phyloP scores from a whole-genome alignment of 345 rosid species.

The Camelina laxa region DNA sequence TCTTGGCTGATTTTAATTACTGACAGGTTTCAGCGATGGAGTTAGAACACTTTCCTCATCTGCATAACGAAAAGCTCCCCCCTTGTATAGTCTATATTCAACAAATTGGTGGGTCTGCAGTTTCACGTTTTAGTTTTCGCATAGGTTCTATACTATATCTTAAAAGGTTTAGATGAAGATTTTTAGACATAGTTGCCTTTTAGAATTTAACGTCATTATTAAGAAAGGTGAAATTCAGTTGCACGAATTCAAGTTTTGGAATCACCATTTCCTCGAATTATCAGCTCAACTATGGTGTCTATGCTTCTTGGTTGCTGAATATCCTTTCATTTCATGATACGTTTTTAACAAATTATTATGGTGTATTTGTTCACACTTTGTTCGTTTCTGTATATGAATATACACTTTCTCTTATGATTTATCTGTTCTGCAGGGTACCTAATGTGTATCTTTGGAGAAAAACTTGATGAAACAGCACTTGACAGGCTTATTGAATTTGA shows the following conservation, averaged over 20 bases:
- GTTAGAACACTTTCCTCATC: conserved; percentile 68
- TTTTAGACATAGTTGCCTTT: conserved; percentile 9
- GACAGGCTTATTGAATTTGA: conserved; percentile 65
- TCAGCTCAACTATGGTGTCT: conserved; percentile 30
- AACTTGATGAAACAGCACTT: conserved; percentile 62
- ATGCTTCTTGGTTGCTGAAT: conserved; percentile 33
- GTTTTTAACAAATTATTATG: conserved; percentile 7
- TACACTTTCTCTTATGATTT: conserved; percentile 7
- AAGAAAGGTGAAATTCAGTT: conserved; percentile 17
- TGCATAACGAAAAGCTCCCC: conserved; percentile 53
- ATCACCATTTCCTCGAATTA: conserved; percentile 16
- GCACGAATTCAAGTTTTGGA: conserved; percentile 2
- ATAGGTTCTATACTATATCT: neutral
- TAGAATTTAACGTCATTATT: neutral
- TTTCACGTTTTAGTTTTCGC: conserved; percentile 21
- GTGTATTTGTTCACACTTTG: conserved; percentile 10
- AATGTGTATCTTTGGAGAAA: conserved; percentile 81
- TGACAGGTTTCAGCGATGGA: conserved; percentile 78
- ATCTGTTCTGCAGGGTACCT: conserved; percentile 66
- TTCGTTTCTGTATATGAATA: conserved; percentile 19
- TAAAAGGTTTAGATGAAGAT: neutral
- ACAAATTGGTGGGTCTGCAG: conserved; percentile 75
- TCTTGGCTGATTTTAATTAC: conserved; percentile 32
- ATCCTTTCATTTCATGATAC: conserved; percentile 21
- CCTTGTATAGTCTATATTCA: conserved; percentile 81